Base-by-base conservation (phyloP, 148 eudicot genomes). In the Agrostemma githago region DNA sequence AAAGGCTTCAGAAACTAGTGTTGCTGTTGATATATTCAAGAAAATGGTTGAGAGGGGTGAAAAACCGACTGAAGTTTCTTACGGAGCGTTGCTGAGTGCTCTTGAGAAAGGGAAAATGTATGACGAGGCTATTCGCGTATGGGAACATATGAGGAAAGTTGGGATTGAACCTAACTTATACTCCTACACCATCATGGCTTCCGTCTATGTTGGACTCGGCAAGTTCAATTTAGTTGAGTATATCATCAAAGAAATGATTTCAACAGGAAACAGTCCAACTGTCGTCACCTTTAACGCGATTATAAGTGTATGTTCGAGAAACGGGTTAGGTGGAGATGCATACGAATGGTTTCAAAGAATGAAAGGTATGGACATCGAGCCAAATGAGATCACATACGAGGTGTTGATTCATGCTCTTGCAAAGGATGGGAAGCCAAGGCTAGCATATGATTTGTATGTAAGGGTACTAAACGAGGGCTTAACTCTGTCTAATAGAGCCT, bases 271-370 rank as follows among this genome's bases (percentile, higher is more conserved):
- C 54, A 76, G 84, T 68, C 92, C 93, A 5, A 90, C 90, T 0
- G 97, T 89, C 62, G 88, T 95, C 44, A 95, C 99, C 9, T 95
- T 85, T 82, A 95, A 95, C 43, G 99, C 99, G 8, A 95, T 95
- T 71, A 86, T 95, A 12, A 92, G 89, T 71, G 87, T 75, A 3
- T 95, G 97, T 71, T 86, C 84, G 9, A 65, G 77, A 20, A 85
- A 81, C 37, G 85, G 80, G 19, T 72, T 85, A 87, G 89, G 87
- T 7, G 83, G 83, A 26, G 74, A 75, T 56, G 99, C 99, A 4
- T 90, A 85, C 38, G 97, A 95, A 60, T 95, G 96, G 96, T 95
- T 89, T 68, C 82, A 86, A 62, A 82, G 82, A 12, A 90, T 92
- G 99, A 88, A 80, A 78, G 74, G 42, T 56, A 80, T 80, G 73